Percentiles rank a stretch among this genome's conserved stretches.
These are phyloP conservation scores for Ophidiomyces ophidiicola DNA, from an alignment of 2,329 filamentous ascomycete species.

Conservation along the genomic window DNA sequence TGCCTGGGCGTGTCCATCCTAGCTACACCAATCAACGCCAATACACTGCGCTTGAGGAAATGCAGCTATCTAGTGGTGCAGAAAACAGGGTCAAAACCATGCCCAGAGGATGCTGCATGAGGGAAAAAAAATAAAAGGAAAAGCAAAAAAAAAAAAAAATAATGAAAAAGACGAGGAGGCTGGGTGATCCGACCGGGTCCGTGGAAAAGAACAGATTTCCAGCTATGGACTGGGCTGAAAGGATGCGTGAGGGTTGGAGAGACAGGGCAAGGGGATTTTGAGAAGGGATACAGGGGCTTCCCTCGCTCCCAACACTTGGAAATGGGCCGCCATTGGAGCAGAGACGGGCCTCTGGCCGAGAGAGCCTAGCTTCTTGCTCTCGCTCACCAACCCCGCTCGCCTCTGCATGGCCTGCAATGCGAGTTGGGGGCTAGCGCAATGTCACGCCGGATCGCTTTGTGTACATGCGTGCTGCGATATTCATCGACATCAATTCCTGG, in stretches of 20 bases:
- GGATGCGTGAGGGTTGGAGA: too few species aligned
- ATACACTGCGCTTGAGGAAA: too few species aligned
- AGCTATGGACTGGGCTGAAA: too few species aligned
- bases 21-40: constrained; percentile 10
- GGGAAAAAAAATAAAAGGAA: constrained; percentile 27
- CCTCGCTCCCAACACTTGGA: neutral
- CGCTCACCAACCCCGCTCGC: constrained; percentile 4
- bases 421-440: constrained; percentile 23
- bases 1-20: neutral
- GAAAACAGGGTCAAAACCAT: neutral
- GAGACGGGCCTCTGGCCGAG: constrained; percentile 26
- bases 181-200: too few species aligned
- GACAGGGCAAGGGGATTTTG: constrained; percentile 24
- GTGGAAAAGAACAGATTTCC: too few species aligned
- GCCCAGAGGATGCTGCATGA: constrained; percentile 12
- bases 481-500: constrained; percentile 97
- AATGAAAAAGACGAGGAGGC: too few species aligned
- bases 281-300: neutral
- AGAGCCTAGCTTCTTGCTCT: neutral
- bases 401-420: neutral
- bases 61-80: too few species aligned
- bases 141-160: constrained; percentile 31
- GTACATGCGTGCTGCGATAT: constrained; percentile 95
- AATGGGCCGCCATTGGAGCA: constrained; percentile 11
- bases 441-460: constrained; percentile 49